Evolutionary conservation across 2,329 filamentous ascomycete genomes (phyloP), one percentile per base, ranked within the genome.

Genomic region (Cercospora beticola): DNA sequence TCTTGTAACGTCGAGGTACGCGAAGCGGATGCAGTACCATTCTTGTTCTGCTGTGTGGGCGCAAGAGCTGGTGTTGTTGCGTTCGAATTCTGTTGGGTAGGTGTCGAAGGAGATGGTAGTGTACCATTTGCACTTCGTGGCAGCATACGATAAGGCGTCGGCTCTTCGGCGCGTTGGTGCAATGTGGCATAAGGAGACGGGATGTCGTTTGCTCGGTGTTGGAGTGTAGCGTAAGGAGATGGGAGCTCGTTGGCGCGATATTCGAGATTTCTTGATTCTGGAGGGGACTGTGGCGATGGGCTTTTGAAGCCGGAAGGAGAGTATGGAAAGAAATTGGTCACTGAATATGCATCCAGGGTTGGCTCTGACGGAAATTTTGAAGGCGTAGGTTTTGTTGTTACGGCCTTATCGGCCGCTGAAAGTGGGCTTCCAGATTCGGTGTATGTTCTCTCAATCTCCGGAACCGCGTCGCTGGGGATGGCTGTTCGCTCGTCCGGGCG

Each of bases 11-110:
- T 54, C 49, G 21, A 28, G n/a, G 49, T 56, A 12, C 26, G 21
- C 21, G 49, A 54, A 54, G 49, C 49, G 1, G 49, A 26, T 14
- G 14, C 23, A 30, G 49, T 56, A 21, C 5, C 28, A 26, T 60
- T 69, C 16, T 43, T 62, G 6, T 43, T 64, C 54, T 66, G 64
- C 54, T 64, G 54, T 26, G 67, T 56, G 4, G 67, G 60, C n/a
- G 64, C 59, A 40, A 64, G 49, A 30, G 54, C 33, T 9, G 57
- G 62, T 3, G 57, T 30, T n/a, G 66, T 68, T 9, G 12, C 49
- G 30, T 68, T 65, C n/a, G 23, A 28, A 26, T 8, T 28, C 26
- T 56, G 49, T 28, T 28, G 23, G 8, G 23, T 26, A 26, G 49
- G 7, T 56, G 49, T 28, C 23, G 49, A 56, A 56, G 49, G 16